A percentile compares a stretch with the other conserved stretches of the same genome.
phyloP scores from a whole-genome alignment of 1,284 basidiomycete species.

The Fomitopsis schrenkii region DNA sequence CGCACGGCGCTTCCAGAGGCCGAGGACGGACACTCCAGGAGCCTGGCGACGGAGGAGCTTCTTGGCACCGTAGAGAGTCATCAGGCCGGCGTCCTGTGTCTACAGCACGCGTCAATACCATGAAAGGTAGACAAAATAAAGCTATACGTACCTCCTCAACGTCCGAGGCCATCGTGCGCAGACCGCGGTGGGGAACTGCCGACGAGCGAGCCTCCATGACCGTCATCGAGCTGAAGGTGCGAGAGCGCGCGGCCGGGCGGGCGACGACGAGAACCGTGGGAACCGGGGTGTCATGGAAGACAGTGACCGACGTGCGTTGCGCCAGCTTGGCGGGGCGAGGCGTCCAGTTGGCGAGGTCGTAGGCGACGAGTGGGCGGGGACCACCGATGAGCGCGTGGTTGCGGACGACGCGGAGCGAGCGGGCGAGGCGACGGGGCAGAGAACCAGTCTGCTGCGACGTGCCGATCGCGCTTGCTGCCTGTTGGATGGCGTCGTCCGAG shows the following conservation, averaged over 20 bases:
- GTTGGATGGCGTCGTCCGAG: too few species aligned
- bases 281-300: background rate
- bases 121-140: background rate
- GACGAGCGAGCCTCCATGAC: background rate
- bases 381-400: background rate
- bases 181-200: background rate
- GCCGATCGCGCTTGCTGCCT: too few species aligned
- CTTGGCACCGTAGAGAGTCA: background rate
- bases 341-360: too few species aligned
- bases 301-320: background rate
- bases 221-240: background rate
- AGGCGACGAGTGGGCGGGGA: too few species aligned
- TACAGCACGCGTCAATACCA: background rate
- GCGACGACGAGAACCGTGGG: background rate
- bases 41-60: background rate
- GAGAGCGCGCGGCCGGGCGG: too few species aligned
- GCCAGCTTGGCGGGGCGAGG: background rate
- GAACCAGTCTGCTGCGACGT: too few species aligned
- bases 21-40: background rate
- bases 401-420: too few species aligned
- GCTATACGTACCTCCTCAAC: background rate
- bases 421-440: too few species aligned
- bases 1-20: background rate
- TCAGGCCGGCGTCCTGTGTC: background rate
- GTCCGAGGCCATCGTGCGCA: background rate